Evolutionary conservation across 108 stramenopile species (phyloP).

Genomic region (Conticribra weissflogii): DNA sequence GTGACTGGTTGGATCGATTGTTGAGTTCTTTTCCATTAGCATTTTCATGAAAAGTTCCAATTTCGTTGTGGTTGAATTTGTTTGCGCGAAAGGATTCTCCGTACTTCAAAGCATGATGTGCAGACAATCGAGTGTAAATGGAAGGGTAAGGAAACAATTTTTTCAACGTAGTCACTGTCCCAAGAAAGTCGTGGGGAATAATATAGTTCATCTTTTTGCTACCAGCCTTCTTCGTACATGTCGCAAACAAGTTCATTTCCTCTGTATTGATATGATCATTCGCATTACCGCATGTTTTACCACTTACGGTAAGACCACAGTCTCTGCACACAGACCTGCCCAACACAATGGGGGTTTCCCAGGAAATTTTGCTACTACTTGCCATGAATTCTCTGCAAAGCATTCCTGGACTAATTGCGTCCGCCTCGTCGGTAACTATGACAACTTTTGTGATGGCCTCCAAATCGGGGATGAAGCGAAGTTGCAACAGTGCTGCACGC

Average conservation of each 20-base stretch:
- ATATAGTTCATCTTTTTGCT: constrained; percentile 20
- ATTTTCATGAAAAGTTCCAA: not conserved
- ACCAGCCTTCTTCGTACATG: constrained; percentile 10
- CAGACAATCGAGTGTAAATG: constrained; percentile 60
- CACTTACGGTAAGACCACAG: constrained; percentile 37
- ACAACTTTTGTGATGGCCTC: constrained; percentile 45
- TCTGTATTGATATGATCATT: constrained; percentile 17
- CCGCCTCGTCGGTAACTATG: constrained; percentile 71
- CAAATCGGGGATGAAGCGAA: constrained; percentile 64
- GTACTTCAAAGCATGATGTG: constrained; percentile 53
- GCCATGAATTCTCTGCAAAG: constrained; percentile 89
- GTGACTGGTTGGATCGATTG: constrained; percentile 15
- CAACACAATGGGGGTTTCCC: constrained; percentile 57
- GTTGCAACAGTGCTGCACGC: constrained; percentile 79
- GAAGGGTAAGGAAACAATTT: constrained; percentile 84
- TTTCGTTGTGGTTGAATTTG: constrained; percentile 18
- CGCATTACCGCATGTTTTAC: constrained; percentile 26
- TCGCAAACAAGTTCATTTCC: constrained; percentile 27
- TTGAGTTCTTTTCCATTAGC: not conserved
- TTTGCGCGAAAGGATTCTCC: constrained; percentile 41
- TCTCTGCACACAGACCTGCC: constrained; percentile 54
- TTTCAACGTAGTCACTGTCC: constrained; percentile 48
- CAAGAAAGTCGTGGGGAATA: constrained; percentile 46
- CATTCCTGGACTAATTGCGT: constrained; percentile 79
- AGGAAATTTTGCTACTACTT: constrained; percentile 56